Conservation (phyloP, 2,329 filamentous ascomycete genomes). For the Aspergillus chevalieri region DNA sequence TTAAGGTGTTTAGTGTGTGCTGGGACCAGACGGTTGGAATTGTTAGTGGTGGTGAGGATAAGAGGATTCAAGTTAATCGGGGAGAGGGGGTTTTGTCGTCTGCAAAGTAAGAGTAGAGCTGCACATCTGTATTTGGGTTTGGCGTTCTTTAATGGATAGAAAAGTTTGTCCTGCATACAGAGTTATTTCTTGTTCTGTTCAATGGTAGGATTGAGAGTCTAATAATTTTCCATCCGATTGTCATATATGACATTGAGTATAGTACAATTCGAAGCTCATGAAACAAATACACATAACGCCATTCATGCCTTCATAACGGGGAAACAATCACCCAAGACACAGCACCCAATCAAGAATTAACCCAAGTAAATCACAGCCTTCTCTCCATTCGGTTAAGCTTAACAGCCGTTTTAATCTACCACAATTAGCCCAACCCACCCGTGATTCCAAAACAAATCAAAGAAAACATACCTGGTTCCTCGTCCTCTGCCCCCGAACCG, state of each 20-base stretch:
- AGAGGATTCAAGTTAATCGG: slow-evolving; percentile 84
- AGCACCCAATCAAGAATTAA: slow-evolving; percentile 7
- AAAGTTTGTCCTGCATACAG: slow-evolving; percentile 12
- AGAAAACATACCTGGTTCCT: slow-evolving; percentile 58
- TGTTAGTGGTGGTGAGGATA: slow-evolving; percentile 87
- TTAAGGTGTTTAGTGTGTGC: slow-evolving; percentile 80
- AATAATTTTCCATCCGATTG: neutral
- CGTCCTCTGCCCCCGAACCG: slow-evolving; percentile 84
- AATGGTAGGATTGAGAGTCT: neutral
- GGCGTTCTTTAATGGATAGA: slow-evolving; percentile 26
- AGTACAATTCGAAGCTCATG: slow-evolving; percentile 12
- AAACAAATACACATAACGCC: slow-evolving; percentile 12
- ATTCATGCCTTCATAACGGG: slow-evolving; percentile 12
- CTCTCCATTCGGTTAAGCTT: slow-evolving; percentile 56
- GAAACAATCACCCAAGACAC: slow-evolving; percentile 12
- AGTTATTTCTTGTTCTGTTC: slow-evolving; percentile 2
- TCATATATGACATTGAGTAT: slow-evolving; percentile 2
- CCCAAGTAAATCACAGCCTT: slow-evolving; percentile 27
- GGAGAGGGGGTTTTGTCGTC: slow-evolving; percentile 47
- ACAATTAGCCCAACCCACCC: neutral
- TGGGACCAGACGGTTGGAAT: slow-evolving; percentile 88
- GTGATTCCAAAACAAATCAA: too few species aligned
- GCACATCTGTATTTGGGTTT: slow-evolving; percentile 18
- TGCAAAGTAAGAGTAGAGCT: slow-evolving; percentile 19
- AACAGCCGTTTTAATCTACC: slow-evolving; percentile 52